Conservation (phyloP, 208 protist genomes). For the Angomonas deanei region DNA sequence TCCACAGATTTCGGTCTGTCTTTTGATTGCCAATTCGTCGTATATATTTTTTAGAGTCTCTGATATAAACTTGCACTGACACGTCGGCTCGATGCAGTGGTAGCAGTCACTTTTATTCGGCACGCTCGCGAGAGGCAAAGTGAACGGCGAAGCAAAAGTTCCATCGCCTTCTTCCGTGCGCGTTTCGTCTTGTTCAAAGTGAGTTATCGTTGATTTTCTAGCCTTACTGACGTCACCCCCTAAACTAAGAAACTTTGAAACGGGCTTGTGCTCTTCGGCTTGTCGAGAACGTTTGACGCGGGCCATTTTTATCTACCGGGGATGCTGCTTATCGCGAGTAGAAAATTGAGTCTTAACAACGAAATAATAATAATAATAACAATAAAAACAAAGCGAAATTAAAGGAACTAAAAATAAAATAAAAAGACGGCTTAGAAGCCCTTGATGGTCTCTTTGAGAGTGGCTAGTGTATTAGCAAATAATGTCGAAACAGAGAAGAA, state of each 20-base stretch:
- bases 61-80: slow-evolving; percentile 46
- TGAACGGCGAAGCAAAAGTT: slow-evolving; percentile 23
- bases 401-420: no score
- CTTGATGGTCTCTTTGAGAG: no score
- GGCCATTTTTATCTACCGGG: neutral
- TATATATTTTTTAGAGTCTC: slow-evolving; percentile 42
- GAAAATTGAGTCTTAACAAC: neutral
- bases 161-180: slow-evolving; percentile 20
- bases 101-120: slow-evolving; percentile 57
- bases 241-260: neutral
- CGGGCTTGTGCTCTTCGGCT: neutral
- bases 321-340: neutral
- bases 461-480: no score
- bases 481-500: no score
- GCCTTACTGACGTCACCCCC: neutral
- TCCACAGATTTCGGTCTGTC: slow-evolving; percentile 66
- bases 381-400: neutral
- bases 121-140: slow-evolving; percentile 34
- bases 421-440: no score
- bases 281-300: neutral
- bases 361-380: neutral
- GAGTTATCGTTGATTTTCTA: neutral
- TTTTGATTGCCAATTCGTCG: slow-evolving; percentile 37
- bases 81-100: slow-evolving; percentile 43
- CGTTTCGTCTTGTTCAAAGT: slow-evolving; percentile 34